Base-by-base conservation (phyloP, 495 filamentous ascomycete species). In the Aspergillus indologenus region DNA sequence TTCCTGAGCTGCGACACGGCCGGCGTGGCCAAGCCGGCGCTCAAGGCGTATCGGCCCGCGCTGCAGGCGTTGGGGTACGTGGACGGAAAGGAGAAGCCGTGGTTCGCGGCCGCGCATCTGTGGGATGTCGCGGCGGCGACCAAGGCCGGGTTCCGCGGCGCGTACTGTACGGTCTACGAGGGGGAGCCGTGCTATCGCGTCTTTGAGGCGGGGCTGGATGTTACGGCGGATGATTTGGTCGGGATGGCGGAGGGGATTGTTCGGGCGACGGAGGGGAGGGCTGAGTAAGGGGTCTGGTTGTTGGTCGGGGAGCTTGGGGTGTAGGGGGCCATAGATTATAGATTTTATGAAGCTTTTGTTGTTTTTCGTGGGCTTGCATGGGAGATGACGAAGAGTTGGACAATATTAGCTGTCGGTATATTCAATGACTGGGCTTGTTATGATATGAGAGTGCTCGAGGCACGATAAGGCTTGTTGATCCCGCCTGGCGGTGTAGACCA, bases 21-120 rank as follows among this genome's bases (percentile, higher is more conserved):
- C 2, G 68, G 70, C 0, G 43, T 74, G 18, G 69, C 67, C n/a
- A 75, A 76, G 57, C 72, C 74, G 0, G 67, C 68, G 0, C 45
- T 71, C 18, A 61, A 40, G 8, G 68, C 69, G 2, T 77, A 78
- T 58, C 53, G 47, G 43, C 62, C 66, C 42, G 58, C 60, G 48
- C 42, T 71, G 43, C 51, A 56, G 9, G 26, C 43, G 43, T 62
- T 51, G 23, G 23, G 23, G 5, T 24, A 31, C 12, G 22, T 65
- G 2, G 47, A 43, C 3, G 52, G 43, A 2, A 59, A 66, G 29
- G 50, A 57, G 45, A 59, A 59, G 34, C 34, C 34, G 55, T 71
- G 69, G 69, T 71, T 74, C 46, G 72, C 66, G 6, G 72, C 72
- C 24, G 72, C 72, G 47, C 72, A 75, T 63, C 68, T 72, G 70